These are phyloP conservation scores for Tulasnella sp. DNA, from an alignment of 768 basidiomycete species.

Conservation along the genomic window DNA sequence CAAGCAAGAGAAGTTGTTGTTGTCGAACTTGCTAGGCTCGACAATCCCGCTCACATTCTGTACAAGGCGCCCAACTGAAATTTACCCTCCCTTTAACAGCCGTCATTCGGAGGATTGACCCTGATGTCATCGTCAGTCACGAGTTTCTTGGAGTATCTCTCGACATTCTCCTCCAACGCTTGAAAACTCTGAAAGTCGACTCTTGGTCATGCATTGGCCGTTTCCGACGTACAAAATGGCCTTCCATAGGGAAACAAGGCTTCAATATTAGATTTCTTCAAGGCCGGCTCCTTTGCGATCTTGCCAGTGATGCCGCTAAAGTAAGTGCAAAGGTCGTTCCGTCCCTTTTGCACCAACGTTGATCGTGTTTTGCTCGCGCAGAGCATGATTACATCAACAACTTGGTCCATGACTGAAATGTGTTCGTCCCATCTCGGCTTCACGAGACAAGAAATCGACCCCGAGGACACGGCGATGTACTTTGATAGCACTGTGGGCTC, in stretches of 20 bases:
- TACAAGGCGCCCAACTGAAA: constrained; percentile 1
- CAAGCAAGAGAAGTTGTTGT: constrained; percentile 73
- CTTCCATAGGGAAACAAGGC: constrained; percentile 67
- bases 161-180: constrained; percentile 82
- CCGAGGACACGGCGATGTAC: constrained; percentile 85
- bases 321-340: constrained; percentile 32
- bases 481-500: constrained; percentile 73
- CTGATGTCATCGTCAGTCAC: constrained; percentile 90
- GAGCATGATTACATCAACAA: constrained; percentile 96
- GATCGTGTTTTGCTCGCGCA: constrained; percentile 26
- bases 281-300: constrained; percentile 82
- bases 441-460: constrained; percentile 87
- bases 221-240: constrained; percentile 77
- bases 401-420: constrained; percentile 98
- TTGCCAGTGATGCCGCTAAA: constrained; percentile 90
- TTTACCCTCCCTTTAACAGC: constrained; percentile 31
- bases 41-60: neutral
- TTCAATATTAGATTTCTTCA: constrained; percentile 73
- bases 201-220: constrained; percentile 93
- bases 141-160: constrained; percentile 85
- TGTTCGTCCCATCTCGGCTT: constrained; percentile 78
- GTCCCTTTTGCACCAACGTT: neutral
- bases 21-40: constrained; percentile 65
- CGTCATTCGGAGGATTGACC: constrained; percentile 75
- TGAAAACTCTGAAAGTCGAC: constrained; percentile 82